A percentile compares a stretch with the other conserved stretches of the same genome.
Conservation (phyloP, 495 filamentous ascomycete genomes). For the Collariella sp. region DNA sequence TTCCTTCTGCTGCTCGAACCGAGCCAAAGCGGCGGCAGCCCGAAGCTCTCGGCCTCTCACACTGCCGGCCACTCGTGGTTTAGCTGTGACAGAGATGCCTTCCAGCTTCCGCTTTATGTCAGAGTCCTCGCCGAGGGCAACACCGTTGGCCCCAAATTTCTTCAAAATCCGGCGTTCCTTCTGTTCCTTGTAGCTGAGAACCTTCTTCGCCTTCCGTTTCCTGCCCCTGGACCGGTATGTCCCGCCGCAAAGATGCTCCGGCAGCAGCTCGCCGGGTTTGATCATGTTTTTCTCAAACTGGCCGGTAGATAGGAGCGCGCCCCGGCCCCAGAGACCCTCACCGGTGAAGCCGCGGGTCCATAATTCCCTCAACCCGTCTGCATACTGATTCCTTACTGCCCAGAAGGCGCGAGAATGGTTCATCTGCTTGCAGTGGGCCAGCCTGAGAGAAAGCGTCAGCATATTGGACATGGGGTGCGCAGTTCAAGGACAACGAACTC, state of each 20-base stretch:
- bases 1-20: constrained; percentile 53
- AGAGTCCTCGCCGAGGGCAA: constrained; percentile 58
- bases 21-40: constrained; percentile 65
- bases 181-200: constrained; percentile 53
- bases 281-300: constrained; percentile 46
- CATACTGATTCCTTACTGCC: constrained; percentile 59
- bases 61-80: constrained; percentile 63
- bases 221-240: constrained; percentile 49
- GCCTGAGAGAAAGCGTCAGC: constrained; percentile 26
- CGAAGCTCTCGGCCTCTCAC: constrained; percentile 62
- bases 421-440: constrained; percentile 79
- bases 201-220: constrained; percentile 44
- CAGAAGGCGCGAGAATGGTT: constrained; percentile 69
- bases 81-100: constrained; percentile 49
- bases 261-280: constrained; percentile 44
- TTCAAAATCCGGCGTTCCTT: constrained; percentile 56
- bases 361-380: constrained; percentile 52
- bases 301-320: constrained; percentile 50
- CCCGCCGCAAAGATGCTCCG: constrained; percentile 61
- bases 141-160: constrained; percentile 65
- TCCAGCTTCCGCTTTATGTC: constrained; percentile 54
- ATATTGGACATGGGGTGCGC: not conserved
- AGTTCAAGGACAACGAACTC: constrained; percentile 29
- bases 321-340: constrained; percentile 69
- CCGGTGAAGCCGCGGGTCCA: constrained; percentile 61